Base-by-base conservation (phyloP, 192 early-diverging fungal genomes). In the Coemansia sp. region DNA sequence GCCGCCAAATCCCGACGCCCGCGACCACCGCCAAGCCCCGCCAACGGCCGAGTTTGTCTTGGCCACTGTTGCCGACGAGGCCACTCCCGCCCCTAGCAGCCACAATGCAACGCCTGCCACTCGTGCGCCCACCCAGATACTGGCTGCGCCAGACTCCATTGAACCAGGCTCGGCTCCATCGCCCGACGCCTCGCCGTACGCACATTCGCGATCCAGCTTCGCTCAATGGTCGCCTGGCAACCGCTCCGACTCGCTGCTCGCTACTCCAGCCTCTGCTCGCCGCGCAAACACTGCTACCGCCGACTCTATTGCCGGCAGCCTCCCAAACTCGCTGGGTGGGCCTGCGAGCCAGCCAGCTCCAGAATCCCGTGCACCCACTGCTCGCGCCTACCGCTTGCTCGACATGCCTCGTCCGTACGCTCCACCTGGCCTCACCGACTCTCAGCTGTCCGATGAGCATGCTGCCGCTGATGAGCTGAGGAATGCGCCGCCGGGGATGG, bases 341-440 rank as follows among this genome's bases (percentile, higher is more conserved):
- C 46, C 46, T 21, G 46, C 46, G 10, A 50, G 46, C 21, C 46
- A 50, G 46, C 46, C 51, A 5, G 19, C 42, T 23, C 15, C n/a
- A 9, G 12, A 58, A 14, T 25, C 10, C 1, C 27, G 5, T 17
- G 67, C 2, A 19, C 45, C 59, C 23, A 38, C 27, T 6, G 48
- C 51, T 10, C 64, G 66, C 34, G 64, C 70, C 27, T 81, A 81
- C 34, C 73, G 79, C 3, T 44, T 81, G 51, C 64, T 73, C 34
- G 74, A 81, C 38, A 81, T 81, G 79, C 79, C 79, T 3, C 46
- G 79, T 19, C 79, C 79, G 10, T 64, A 67, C 5, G 79, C 71
- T n/a, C 79, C 79, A 17, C 74, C 79, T 5, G 79, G 79, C 0
- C 74, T 81, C 4, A 81, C 79, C 4, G 79, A 81, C 25, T 67